These are phyloP conservation scores for Acacia crassicarpa DNA, from an alignment of 306 rosid genomes.

Conservation along the genomic window DNA sequence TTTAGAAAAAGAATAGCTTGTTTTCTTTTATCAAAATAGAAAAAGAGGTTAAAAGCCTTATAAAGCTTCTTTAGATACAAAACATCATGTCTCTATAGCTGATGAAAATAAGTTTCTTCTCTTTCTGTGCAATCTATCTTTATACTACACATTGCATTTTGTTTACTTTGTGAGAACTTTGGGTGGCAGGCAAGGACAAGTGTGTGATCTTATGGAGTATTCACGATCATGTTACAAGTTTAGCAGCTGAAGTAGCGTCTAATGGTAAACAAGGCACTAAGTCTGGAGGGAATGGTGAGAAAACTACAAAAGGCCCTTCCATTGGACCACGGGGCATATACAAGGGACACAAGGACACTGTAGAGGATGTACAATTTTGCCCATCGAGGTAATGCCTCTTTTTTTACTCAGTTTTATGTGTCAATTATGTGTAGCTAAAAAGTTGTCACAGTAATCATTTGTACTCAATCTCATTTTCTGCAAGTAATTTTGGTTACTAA, in stretches of 20 bases:
- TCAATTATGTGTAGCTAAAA: constrained; percentile 13
- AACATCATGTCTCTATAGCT: neutral
- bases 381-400: constrained; percentile 73
- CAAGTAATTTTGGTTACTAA: constrained; percentile 16
- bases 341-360: constrained; percentile 83
- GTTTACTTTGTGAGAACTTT: constrained; percentile 23
- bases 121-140: constrained; percentile 6
- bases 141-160: constrained; percentile 15
- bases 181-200: constrained; percentile 82
- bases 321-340: constrained; percentile 88
- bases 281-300: constrained; percentile 52
- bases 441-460: constrained; percentile 2
- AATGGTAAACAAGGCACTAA: constrained; percentile 51
- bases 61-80: neutral
- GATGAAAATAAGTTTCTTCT: constrained; percentile 11
- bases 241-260: constrained; percentile 62
- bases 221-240: constrained; percentile 77
- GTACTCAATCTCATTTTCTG: constrained; percentile 2
- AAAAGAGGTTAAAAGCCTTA: neutral
- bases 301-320: constrained; percentile 61
- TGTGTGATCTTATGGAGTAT: constrained; percentile 90
- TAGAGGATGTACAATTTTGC: constrained; percentile 97
- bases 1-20: neutral
- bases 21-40: neutral
- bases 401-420: constrained; percentile 4